Evolutionary conservation across 495 filamentous ascomycete genomes (phyloP).

Genomic region (Friedmanniomyces endolithicus): DNA sequence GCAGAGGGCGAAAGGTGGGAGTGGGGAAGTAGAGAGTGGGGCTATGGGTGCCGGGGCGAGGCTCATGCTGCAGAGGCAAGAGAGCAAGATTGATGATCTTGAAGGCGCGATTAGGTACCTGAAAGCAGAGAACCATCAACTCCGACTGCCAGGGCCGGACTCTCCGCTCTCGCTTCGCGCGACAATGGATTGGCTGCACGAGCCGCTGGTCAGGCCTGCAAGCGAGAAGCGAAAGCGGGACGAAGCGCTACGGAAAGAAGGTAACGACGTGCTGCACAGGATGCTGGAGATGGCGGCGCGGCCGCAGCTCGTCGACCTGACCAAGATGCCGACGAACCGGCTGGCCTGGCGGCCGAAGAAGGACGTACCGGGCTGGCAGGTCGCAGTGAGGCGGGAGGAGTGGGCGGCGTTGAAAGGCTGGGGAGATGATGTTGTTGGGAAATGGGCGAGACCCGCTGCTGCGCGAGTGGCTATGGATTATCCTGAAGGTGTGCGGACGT

Average conservation of each 20-base stretch:
- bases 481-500: no score
- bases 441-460: neutral
- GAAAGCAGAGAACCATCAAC: constrained; percentile 61
- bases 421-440: constrained; percentile 15
- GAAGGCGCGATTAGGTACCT: constrained; percentile 68
- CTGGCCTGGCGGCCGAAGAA: constrained; percentile 49
- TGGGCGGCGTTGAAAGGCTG: constrained; percentile 50
- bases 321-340: constrained; percentile 33
- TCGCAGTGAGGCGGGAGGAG: constrained; percentile 48
- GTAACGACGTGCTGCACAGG: constrained; percentile 56
- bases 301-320: constrained; percentile 24
- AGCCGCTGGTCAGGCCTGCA: constrained; percentile 40
- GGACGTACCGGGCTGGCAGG: constrained; percentile 40
- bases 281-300: constrained; percentile 53
- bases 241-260: constrained; percentile 50
- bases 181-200: constrained; percentile 51
- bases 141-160: constrained; percentile 48
- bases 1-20: constrained; percentile 37
- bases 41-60: constrained; percentile 49
- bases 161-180: constrained; percentile 28
- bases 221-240: constrained; percentile 42
- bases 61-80: constrained; percentile 61
- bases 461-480: neutral
- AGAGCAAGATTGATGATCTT: constrained; percentile 50
- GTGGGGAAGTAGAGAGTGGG: constrained; percentile 36